Evolutionary conservation across 2,329 filamentous ascomycete genomes (phyloP), one percentile per base, ranked within the genome.

Genomic region (Tolypocladium guangdongense): DNA sequence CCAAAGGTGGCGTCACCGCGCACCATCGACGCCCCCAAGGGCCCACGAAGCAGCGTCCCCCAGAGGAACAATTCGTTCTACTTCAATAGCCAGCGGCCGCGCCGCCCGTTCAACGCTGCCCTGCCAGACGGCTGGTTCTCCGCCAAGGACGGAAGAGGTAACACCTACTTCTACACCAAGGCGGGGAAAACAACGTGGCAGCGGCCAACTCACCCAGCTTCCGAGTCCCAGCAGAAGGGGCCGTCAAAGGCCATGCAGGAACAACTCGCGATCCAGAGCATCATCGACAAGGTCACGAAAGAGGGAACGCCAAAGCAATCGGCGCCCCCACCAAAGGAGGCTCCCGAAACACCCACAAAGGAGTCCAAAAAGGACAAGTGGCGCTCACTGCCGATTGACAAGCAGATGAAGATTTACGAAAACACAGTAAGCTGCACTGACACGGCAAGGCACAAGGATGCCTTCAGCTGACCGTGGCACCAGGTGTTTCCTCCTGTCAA

Each of bases 341-440:
- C 81, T 12, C 73, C 75, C 3, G 79, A 71, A 51, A 74, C 78
- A 1, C 76, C 78, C 7, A 70, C 74, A 5, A 76, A 77, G 47
- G 80, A 86, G 67, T 76, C 76, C 7, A 84, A 81, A 60, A 77
- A 78, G 61, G 85, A 89, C 49, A 88, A 86, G 65, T 90, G 87
- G 87, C 78, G 82, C 53, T 78, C 77, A 55, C 67, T 85, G 35
- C 76, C 85, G 1, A 67, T 83, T 60, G 91, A 96, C 59, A 96
- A 96, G 71, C 89, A 93, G 70, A 95, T 90, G 81, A 96, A 90
- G 73, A 78, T 96, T 2, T 97, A 96, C 63, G 91, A 96, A 68
- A 91, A 91, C 65, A 95, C 90, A 51, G 90, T 95, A 77, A 68
- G 88, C 38, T 30, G 18, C 10, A 33, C 7, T 5, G 7, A 32